phyloP scores from a whole-genome alignment of 139 green algal genomes.

The Micromonas pusilla region DNA sequence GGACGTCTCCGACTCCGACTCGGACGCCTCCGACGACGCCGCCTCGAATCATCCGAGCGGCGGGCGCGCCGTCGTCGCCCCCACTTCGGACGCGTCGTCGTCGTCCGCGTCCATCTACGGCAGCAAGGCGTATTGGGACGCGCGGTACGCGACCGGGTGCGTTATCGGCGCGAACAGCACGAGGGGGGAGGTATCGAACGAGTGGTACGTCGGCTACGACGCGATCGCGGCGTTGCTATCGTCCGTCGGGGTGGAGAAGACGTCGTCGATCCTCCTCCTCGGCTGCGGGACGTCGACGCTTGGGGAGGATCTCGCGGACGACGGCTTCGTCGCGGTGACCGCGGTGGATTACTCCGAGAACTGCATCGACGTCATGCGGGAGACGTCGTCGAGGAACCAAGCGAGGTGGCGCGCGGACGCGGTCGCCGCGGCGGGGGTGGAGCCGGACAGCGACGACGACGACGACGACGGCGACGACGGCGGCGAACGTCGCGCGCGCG shows the following conservation, averaged over 20 bases:
- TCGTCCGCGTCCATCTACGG: constrained; percentile 10
- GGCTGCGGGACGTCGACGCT: not conserved
- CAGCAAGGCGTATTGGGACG: constrained; percentile 7
- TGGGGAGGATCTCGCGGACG: not conserved
- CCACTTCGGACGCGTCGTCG: too few relatives aligned
- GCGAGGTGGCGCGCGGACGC: not conserved
- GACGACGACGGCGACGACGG: not conserved
- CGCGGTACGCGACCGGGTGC: not conserved
- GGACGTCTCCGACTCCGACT: too few relatives aligned
- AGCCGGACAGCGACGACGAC: not conserved
- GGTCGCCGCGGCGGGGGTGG: not conserved
- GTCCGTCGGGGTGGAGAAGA: not conserved
- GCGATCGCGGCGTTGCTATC: not conserved
- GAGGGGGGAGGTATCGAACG: not conserved
- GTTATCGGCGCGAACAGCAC: not conserved
- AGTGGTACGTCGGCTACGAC: constrained; percentile 10
- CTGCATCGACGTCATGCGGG: not conserved
- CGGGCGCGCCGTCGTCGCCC: too few relatives aligned
- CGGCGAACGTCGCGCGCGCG: too few relatives aligned
- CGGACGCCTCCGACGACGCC: too few relatives aligned
- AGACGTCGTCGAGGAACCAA: not conserved
- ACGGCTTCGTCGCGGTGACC: not conserved
- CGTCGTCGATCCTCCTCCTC: not conserved
- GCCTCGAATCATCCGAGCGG: too few relatives aligned
- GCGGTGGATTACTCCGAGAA: not conserved